phyloP scores from a whole-genome alignment of 495 filamentous ascomycete species.

The Pseudoneurospora amorphoporcata region DNA sequence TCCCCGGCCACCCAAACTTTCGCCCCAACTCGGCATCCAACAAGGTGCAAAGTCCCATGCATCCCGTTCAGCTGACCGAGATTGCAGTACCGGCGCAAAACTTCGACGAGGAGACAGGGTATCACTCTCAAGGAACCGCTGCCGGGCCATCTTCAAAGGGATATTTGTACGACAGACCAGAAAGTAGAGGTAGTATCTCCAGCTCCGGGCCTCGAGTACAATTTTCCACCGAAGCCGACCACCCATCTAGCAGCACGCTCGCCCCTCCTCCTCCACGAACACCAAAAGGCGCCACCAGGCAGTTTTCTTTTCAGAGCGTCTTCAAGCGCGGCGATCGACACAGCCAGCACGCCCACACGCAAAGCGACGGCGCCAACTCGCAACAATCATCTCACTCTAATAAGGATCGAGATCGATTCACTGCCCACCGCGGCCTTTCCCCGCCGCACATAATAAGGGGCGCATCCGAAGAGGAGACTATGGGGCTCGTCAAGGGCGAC shows the following conservation, averaged over 20 bases:
- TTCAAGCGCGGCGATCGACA: constrained; percentile 37
- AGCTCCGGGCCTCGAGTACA: constrained; percentile 31
- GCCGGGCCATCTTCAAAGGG: background rate
- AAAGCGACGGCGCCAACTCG: constrained; percentile 21
- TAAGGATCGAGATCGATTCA: constrained; percentile 33
- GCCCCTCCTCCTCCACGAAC: background rate
- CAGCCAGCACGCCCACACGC: constrained; percentile 29
- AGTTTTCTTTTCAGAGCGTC: constrained; percentile 86
- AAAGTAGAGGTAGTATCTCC: constrained; percentile 23
- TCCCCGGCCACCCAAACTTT: constrained; percentile 34
- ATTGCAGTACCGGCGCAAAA: constrained; percentile 47
- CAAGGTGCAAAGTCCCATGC: constrained; percentile 38
- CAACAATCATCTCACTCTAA: constrained; percentile 18
- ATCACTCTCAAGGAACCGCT: constrained; percentile 24
- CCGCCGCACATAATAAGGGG: constrained; percentile 32
- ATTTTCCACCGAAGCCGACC: constrained; percentile 12
- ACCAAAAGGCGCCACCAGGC: constrained; percentile 40
- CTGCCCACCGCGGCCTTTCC: constrained; percentile 30
- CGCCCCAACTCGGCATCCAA: constrained; percentile 8
- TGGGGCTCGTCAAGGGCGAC: constrained; percentile 81
- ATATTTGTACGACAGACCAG: constrained; percentile 10
- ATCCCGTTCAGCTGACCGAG: constrained; percentile 51
- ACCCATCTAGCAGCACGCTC: background rate
- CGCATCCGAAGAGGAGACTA: constrained; percentile 77
- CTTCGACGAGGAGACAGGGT: constrained; percentile 25